A percentile compares a stretch with the other conserved stretches of the same genome.
phyloP scores from a whole-genome alignment of 345 rosid species.

The Eutrema yunnanense region DNA sequence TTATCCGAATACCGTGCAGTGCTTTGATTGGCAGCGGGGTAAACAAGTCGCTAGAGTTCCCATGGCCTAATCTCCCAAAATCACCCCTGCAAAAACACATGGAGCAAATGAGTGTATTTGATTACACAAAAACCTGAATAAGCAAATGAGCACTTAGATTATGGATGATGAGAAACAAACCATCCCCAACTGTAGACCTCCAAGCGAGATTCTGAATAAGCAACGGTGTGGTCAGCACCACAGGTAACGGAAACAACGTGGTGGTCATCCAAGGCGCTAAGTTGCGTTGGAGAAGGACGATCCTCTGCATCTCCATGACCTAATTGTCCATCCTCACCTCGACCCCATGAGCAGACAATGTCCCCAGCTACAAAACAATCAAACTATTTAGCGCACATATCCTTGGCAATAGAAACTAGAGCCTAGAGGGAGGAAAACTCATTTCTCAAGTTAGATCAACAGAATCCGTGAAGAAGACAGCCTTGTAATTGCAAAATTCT shows the following conservation, averaged over 20 bases:
- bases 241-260: slow-evolving; percentile 64
- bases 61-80: slow-evolving; percentile 98
- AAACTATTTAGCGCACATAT: background rate
- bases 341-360: slow-evolving; percentile 89
- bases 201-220: slow-evolving; percentile 55
- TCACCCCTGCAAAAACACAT: slow-evolving; percentile 66
- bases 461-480: background rate
- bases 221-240: slow-evolving; percentile 94
- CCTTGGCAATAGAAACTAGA: background rate
- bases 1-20: slow-evolving; percentile 65
- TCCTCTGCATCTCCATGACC: slow-evolving; percentile 98
- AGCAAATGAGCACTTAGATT: too few species aligned
- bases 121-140: background rate
- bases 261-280: slow-evolving; percentile 63
- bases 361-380: slow-evolving; percentile 64
- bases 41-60: slow-evolving; percentile 88
- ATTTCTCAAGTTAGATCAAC: slow-evolving; percentile 4
- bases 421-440: background rate
- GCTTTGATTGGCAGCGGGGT: slow-evolving; percentile 86
- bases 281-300: slow-evolving; percentile 67
- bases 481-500: background rate
- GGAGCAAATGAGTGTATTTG: background rate
- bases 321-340: slow-evolving; percentile 98
- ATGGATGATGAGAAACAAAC: slow-evolving; percentile 25
- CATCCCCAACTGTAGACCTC: slow-evolving; percentile 96